Percentiles rank a stretch among this genome's conserved stretches.
Evolutionary conservation across 306 rosid species (phyloP).

Genomic region (Sphenostylis stenocarpa): DNA sequence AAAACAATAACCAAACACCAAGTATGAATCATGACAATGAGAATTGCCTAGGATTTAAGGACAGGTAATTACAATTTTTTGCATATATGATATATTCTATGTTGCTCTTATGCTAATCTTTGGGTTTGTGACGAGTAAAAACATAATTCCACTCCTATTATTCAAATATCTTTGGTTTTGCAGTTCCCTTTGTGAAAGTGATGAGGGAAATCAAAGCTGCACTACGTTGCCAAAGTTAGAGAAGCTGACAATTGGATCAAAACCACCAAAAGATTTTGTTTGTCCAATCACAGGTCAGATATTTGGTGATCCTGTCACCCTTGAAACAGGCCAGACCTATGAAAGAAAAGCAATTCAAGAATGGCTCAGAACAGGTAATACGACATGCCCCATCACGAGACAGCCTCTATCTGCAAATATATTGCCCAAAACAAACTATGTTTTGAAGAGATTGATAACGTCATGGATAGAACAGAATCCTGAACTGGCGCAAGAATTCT

Average conservation of each 20-base stretch:
- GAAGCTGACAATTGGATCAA: conserved; percentile 42
- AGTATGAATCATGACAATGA: conserved; percentile 47
- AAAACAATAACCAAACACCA: conserved; percentile 31
- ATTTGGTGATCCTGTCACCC: conserved; percentile 88
- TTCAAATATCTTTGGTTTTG: conserved; percentile 32
- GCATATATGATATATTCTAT: neutral
- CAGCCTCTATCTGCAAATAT: conserved; percentile 66
- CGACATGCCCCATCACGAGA: conserved; percentile 83
- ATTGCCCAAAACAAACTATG: conserved; percentile 87
- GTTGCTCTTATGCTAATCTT: conserved; percentile 1
- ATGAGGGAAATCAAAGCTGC: conserved; percentile 61
- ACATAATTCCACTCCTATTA: neutral
- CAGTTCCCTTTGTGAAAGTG: conserved; percentile 62
- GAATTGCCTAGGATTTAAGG: conserved; percentile 43
- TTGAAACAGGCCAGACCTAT: conserved; percentile 95
- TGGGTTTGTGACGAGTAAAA: conserved; percentile 12
- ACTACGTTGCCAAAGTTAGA: conserved; percentile 54
- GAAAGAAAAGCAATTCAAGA: conserved; percentile 94
- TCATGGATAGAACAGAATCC: conserved; percentile 93
- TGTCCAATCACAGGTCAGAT: conserved; percentile 90
- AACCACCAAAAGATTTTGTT: conserved; percentile 89
- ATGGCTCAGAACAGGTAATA: conserved; percentile 91
- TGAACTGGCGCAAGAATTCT: conserved; percentile 67
- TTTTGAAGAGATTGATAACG: conserved; percentile 83
- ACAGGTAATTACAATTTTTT: conserved; percentile 51